phyloP scores from a whole-genome alignment of 2,329 filamentous ascomycete genomes.

The Aspergillus alliaceus region DNA sequence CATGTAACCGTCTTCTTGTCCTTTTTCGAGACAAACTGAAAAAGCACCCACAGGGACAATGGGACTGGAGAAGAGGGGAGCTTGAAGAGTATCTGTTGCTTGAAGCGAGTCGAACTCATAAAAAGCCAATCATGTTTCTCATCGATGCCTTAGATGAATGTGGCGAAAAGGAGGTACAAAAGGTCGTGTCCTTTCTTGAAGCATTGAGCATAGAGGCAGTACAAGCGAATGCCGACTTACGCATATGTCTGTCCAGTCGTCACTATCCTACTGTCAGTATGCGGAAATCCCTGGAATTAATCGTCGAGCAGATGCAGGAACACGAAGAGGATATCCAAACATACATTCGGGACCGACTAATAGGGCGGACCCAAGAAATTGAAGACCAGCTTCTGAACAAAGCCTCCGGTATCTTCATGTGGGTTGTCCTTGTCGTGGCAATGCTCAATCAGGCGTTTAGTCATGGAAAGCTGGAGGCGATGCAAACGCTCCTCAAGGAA shows the following conservation, averaged over 20 bases:
- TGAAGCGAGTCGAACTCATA: too few relatives aligned
- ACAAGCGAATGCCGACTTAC: neutral
- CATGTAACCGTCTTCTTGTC: too few relatives aligned
- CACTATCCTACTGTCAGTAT: constrained; percentile 47
- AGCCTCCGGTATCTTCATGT: constrained; percentile 48
- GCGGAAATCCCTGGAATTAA: constrained; percentile 28
- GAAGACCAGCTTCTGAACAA: constrained; percentile 35
- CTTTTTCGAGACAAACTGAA: too few relatives aligned
- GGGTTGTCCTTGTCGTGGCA: constrained; percentile 46
- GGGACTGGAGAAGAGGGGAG: too few relatives aligned
- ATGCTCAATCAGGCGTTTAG: constrained; percentile 47
- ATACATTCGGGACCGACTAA: constrained; percentile 16
- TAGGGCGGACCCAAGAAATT: constrained; percentile 26
- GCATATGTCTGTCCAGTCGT: constrained; percentile 46
- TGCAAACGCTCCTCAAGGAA: constrained; percentile 34
- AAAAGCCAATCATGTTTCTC: constrained; percentile 38
- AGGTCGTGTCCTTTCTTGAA: constrained; percentile 41
- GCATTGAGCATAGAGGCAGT: constrained; percentile 24
- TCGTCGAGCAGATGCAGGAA: constrained; percentile 40
- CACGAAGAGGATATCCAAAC: constrained; percentile 33
- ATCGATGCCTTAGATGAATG: constrained; percentile 52
- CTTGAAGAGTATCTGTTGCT: too few relatives aligned
- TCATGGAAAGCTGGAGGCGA: constrained; percentile 29
- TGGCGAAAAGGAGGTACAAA: constrained; percentile 36
- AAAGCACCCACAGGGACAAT: too few relatives aligned